Evolutionary conservation across 2,329 filamentous ascomycete genomes (phyloP).

Genomic region (Colletotrichum graminicola): DNA sequence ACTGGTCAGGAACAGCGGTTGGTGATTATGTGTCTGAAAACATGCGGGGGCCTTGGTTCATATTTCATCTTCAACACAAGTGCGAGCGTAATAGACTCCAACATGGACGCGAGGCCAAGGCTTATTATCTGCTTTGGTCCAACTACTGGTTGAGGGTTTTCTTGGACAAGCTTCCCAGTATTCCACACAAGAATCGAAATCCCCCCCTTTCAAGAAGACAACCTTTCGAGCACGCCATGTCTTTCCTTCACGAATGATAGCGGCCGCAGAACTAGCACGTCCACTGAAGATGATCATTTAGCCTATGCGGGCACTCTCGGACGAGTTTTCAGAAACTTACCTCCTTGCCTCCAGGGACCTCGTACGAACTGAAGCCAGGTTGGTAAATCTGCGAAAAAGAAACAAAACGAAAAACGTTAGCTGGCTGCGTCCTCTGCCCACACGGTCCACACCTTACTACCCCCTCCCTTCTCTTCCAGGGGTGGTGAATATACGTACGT

Average conservation of each 20-base stretch:
- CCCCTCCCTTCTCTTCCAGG: no score
- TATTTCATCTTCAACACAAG: neutral
- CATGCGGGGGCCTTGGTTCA: neutral
- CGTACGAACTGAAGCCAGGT: slow-evolving; percentile 31
- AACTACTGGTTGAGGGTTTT: neutral
- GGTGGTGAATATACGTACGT: slow-evolving; percentile 51
- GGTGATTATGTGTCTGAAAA: neutral
- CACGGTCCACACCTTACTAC: no score
- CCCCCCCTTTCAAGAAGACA: neutral
- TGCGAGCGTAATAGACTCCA: neutral
- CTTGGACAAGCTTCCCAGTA: neutral
- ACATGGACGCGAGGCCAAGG: neutral
- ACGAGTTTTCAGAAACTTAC: neutral
- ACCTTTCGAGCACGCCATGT: neutral
- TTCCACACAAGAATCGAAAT: neutral
- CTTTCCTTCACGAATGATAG: neutral
- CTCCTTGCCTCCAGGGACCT: slow-evolving; percentile 30
- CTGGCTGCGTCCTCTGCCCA: no score
- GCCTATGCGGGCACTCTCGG: no score
- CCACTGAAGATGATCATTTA: slow-evolving; percentile 21
- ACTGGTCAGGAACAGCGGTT: neutral
- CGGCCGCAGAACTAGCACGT: slow-evolving; percentile 5
- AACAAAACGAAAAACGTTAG: neutral
- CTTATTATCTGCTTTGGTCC: no score
- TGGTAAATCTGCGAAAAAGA: slow-evolving; percentile 25